Evolutionary conservation across 371 early-diverging fungal genomes (phyloP).

Genomic region (Mucor racemosus): DNA sequence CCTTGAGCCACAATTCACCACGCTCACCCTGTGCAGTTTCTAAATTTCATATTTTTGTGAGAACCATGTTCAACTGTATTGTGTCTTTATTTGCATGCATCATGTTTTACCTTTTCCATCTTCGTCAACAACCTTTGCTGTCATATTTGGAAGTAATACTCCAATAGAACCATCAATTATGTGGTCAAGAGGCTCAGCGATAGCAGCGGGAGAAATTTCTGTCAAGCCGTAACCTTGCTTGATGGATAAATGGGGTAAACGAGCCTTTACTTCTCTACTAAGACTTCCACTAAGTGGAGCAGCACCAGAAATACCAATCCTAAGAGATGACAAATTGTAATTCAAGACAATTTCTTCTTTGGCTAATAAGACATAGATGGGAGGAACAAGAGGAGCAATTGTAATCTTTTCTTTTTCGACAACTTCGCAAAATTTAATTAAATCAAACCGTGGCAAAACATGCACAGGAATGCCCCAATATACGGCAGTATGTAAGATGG

Average conservation of each 20-base stretch:
- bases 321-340: constrained; percentile 68
- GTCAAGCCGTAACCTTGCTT: constrained; percentile 42
- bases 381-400: constrained; percentile 74
- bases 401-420: constrained; percentile 65
- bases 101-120: constrained; percentile 50
- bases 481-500: constrained; percentile 31
- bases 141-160: constrained; percentile 65
- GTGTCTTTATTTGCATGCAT: neutral
- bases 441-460: constrained; percentile 71
- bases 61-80: neutral
- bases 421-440: constrained; percentile 56
- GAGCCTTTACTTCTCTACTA: constrained; percentile 38
- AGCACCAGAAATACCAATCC: constrained; percentile 72
- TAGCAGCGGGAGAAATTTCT: constrained; percentile 25
- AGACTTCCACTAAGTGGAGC: constrained; percentile 78
- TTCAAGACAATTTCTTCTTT: constrained; percentile 68
- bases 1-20: constrained; percentile 82
- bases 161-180: constrained; percentile 64
- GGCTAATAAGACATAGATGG: constrained; percentile 67
- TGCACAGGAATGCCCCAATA: constrained; percentile 49
- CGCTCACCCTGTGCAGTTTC: constrained; percentile 58
- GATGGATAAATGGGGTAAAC: constrained; percentile 45
- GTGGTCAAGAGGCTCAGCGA: constrained; percentile 21
- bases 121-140: constrained; percentile 71
- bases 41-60: constrained; percentile 16